A percentile compares a stretch with the other conserved stretches of the same genome.
Conservation (phyloP, 2,329 filamentous ascomycete genomes). For the Beauveria australis region DNA sequence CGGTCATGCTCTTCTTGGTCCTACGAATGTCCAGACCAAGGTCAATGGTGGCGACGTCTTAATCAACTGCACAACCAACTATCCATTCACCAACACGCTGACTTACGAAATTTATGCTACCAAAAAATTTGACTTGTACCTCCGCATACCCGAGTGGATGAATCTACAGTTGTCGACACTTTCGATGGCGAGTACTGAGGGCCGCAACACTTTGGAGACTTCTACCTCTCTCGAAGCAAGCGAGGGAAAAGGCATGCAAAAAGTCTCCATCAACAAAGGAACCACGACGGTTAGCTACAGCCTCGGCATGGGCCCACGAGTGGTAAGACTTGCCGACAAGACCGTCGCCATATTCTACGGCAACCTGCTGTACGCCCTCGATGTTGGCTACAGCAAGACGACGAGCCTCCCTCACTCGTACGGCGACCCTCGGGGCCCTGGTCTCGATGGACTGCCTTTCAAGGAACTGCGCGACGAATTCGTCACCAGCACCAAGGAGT, state of each 20-base stretch:
- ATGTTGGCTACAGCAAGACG: slow-evolving; percentile 24
- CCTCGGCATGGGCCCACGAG: slow-evolving; percentile 15
- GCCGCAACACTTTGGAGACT: not conserved
- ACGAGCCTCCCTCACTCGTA: slow-evolving; percentile 18
- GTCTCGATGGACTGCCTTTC: slow-evolving; percentile 16
- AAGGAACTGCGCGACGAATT: slow-evolving; percentile 23
- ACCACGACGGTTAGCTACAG: slow-evolving; percentile 15
- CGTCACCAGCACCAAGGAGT: slow-evolving; percentile 24
- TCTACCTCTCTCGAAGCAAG: not conserved
- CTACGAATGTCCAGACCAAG: slow-evolving; percentile 31
- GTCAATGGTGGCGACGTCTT: slow-evolving; percentile 26
- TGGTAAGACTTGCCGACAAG: slow-evolving; percentile 21
- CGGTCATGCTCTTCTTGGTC: slow-evolving; percentile 41
- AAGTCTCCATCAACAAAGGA: slow-evolving; percentile 15
- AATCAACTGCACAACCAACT: slow-evolving; percentile 38
- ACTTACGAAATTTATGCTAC: slow-evolving; percentile 21
- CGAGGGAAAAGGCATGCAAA: slow-evolving; percentile 17
- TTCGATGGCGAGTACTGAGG: slow-evolving; percentile 12
- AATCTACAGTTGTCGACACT: slow-evolving; percentile 5
- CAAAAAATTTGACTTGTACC: slow-evolving; percentile 19
- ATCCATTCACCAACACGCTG: slow-evolving; percentile 29
- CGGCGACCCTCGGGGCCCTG: slow-evolving; percentile 13
- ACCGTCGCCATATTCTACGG: slow-evolving; percentile 36
- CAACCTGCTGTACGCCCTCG: slow-evolving; percentile 33
- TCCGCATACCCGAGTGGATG: slow-evolving; percentile 22